phyloP scores from a whole-genome alignment of 208 protist species.

The Acanthamoeba triangularis region DNA sequence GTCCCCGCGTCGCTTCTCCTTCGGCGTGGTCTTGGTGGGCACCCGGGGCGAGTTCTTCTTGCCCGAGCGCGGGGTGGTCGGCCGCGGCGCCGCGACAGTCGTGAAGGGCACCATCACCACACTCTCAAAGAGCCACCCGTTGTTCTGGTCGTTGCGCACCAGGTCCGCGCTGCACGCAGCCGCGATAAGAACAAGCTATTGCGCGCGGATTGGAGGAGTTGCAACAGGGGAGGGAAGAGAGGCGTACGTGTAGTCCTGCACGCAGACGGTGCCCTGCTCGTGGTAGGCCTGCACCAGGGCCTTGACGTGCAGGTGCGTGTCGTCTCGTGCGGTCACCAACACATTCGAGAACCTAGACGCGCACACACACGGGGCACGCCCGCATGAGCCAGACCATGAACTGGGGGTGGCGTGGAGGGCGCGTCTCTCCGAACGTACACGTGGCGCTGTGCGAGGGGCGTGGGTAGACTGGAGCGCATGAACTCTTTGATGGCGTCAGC shows the following conservation, averaged over 20 bases:
- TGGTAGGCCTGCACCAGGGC: conserved; percentile 1
- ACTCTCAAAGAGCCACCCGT: conserved; percentile 23
- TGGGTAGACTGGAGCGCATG: neutral
- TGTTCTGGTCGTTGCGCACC: conserved; percentile 17
- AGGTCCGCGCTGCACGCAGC: neutral
- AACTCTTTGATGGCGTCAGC: neutral
- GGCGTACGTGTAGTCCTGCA: conserved; percentile 11
- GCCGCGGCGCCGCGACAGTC: neutral
- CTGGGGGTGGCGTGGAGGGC: neutral
- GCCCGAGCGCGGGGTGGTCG: neutral
- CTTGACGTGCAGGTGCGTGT: conserved; percentile 1
- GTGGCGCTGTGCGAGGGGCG: conserved; percentile 1
- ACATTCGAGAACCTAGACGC: neutral
- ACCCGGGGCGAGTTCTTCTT: neutral
- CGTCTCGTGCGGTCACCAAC: neutral
- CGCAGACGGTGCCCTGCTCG: neutral
- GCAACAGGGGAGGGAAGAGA: neutral
- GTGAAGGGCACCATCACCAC: neutral
- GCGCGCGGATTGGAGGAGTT: neutral
- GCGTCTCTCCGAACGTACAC: neutral
- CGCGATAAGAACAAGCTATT: neutral
- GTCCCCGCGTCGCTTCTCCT: neutral
- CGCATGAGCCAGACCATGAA: neutral
- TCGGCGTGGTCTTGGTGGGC: neutral
- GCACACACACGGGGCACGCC: neutral